A percentile compares a stretch with the other conserved stretches of the same genome.
Conservation (phyloP, 225 moss, liverwort and hornwort genomes). For the Marchantia polymorpha region DNA sequence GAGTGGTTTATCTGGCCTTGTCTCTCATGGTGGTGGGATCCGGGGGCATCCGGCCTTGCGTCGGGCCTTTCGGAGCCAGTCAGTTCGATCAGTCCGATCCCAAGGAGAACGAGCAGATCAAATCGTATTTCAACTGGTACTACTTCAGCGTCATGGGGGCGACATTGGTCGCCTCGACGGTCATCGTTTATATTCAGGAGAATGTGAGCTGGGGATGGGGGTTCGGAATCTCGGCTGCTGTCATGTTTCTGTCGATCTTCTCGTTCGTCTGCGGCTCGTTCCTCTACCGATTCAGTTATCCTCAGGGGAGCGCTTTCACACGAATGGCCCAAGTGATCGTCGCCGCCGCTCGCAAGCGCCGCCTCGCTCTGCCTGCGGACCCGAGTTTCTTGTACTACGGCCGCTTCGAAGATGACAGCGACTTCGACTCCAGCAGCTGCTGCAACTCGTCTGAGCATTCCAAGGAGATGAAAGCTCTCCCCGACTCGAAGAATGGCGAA, state of each 20-base stretch:
- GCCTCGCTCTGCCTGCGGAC: conserved; percentile 22
- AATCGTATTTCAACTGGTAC: conserved; percentile 41
- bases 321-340: conserved; percentile 38
- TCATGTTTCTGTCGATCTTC: conserved; percentile 22
- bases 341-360: conserved; percentile 30
- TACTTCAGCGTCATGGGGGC: conserved; percentile 21
- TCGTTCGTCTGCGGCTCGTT: conserved; percentile 30
- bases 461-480: neutral
- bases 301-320: conserved; percentile 39
- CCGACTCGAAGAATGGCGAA: neutral
- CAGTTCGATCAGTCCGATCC: conserved; percentile 36
- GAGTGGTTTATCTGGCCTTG: conserved; percentile 29
- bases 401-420: neutral
- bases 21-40: conserved; percentile 30
- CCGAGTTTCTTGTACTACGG: conserved; percentile 24
- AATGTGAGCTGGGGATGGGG: conserved; percentile 40
- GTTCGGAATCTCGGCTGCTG: conserved; percentile 28
- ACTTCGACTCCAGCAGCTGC: neutral
- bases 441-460: neutral
- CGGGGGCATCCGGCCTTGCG: conserved; percentile 33
- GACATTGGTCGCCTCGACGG: conserved; percentile 24
- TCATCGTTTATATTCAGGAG: conserved; percentile 38
- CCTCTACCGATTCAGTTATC: conserved; percentile 27
- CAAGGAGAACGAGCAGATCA: conserved; percentile 29
- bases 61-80: conserved; percentile 36